Evolutionary conservation across 1,284 basidiomycete species (phyloP).

Genomic region (Cryptococcus sp.): DNA sequence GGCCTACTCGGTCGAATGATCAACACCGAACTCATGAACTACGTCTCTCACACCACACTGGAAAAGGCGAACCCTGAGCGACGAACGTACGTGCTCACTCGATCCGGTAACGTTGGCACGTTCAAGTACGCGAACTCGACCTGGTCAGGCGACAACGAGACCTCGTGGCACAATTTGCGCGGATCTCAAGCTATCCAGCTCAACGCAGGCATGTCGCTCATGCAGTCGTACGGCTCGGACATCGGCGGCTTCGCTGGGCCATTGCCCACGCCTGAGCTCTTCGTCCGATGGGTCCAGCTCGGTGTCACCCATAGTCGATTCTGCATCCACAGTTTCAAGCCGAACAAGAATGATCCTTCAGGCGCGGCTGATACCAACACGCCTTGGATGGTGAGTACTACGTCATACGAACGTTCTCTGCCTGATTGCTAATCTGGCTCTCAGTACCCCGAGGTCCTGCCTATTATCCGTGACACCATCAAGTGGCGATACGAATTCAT

Average conservation of each 20-base stretch:
- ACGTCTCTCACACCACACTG: conserved; percentile 49
- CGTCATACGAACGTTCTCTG: too few species aligned
- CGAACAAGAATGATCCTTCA: conserved; percentile 47
- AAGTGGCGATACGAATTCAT: conserved; percentile 55
- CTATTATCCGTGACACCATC: conserved; percentile 51
- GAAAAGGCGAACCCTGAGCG: conserved; percentile 39
- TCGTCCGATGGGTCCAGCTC: conserved; percentile 55
- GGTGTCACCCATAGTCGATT: conserved; percentile 52
- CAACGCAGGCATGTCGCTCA: conserved; percentile 51
- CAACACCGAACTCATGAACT: conserved; percentile 54
- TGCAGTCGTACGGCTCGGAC: conserved; percentile 49
- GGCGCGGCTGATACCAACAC: conserved; percentile 52
- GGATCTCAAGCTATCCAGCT: conserved; percentile 50
- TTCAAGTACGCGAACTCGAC: conserved; percentile 54
- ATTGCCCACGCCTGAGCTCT: conserved; percentile 52
- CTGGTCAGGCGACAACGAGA: conserved; percentile 55
- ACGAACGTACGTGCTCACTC: conserved; percentile 53
- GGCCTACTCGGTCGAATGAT: conserved; percentile 54
- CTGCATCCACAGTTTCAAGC: conserved; percentile 56
- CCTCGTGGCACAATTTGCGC: conserved; percentile 53
- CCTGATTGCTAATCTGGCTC: background rate
- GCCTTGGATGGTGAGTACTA: conserved; percentile 53
- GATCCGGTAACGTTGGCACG: conserved; percentile 55
- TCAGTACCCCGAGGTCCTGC: conserved; percentile 53
- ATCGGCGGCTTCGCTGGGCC: conserved; percentile 56